Evolutionary conservation across 805 yeast species (phyloP), one percentile per base, ranked within the genome.

Genomic region (Ogataea parapolymorpha): DNA sequence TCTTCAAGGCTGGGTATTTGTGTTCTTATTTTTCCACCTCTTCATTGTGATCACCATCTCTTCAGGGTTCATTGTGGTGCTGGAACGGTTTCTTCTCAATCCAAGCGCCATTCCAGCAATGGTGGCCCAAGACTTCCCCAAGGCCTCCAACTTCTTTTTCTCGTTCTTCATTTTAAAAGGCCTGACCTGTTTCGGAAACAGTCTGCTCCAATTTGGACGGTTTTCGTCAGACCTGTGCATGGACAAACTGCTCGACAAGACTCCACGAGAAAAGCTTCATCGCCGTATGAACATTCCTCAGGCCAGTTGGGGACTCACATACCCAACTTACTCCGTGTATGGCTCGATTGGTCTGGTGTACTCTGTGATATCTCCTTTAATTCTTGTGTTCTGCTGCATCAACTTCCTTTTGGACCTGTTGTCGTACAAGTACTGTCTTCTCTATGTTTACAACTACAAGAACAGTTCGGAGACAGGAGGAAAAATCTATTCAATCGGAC

Each of bases 41-140:
- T 89, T 90, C 50, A 61, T 90, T 32, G 91, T 89, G 18, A 88
- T 89, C 2, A 84, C 95, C 0, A 74, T 89, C 26, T 86, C 95
- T 52, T 82, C 93, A 0, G 90, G 95, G 20, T 61, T 85, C 3
- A 74, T 83, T 2, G 79, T 76, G 6, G 70, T 86, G 0, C 60
- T 83, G 32, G 79, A 79, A 46, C 79, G 76, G 41, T 62, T 83
- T 5, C 61, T 85, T 6, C 78, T 75, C 44, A 81, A 76, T 49
- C 96, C 96, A 1, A 77, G 80, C 0, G 77, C 86, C 0, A 75
- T 85, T 10, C 88, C 93, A 1, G 68, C 77, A 5, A 61, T 86
- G 39, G 67, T 88, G 17, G 95, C 95, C 0, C 72, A 74, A 11
- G 85, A 88, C 51, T 68, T 90, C 26, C 96, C 96, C 0, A 85